Evolutionary conservation across 345 rosid species (phyloP).

Genomic region (Populus euphratica): DNA sequence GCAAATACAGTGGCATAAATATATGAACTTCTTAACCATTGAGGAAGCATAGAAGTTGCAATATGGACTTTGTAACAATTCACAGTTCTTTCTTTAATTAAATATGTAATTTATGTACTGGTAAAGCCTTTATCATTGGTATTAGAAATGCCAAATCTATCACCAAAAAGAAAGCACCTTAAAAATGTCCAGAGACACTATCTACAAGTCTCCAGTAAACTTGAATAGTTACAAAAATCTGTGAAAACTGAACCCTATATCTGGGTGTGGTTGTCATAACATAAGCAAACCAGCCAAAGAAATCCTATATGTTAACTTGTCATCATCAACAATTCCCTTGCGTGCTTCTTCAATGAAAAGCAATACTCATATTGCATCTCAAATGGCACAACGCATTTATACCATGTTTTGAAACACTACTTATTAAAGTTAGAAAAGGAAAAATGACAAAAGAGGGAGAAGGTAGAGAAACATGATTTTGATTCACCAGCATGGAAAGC

Average conservation of each 20-base stretch:
- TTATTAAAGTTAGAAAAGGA: not conserved
- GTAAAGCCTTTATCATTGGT: not conserved
- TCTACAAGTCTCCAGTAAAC: too few relatives aligned
- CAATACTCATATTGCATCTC: not conserved
- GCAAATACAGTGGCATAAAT: not conserved
- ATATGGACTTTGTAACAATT: not conserved
- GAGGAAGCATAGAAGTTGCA: not conserved
- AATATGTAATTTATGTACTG: not conserved
- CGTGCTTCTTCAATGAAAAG: not conserved
- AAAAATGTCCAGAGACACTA: not conserved
- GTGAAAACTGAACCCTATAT: not conserved
- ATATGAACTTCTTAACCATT: not conserved
- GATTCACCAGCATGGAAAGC: constrained; percentile 7
- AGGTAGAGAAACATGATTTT: not conserved
- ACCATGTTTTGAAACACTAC: not conserved
- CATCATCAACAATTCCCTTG: not conserved
- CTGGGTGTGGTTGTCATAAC: not conserved
- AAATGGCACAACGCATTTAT: not conserved
- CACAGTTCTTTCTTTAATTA: not conserved
- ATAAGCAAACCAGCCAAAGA: not conserved
- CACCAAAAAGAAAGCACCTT: not conserved
- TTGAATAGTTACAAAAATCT: not conserved
- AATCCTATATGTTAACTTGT: not conserved
- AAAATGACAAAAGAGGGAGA: not conserved
- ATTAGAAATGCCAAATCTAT: not conserved